Conservation (phyloP, 371 early-diverging fungal species). For the Zopfochytrium polystomum region DNA sequence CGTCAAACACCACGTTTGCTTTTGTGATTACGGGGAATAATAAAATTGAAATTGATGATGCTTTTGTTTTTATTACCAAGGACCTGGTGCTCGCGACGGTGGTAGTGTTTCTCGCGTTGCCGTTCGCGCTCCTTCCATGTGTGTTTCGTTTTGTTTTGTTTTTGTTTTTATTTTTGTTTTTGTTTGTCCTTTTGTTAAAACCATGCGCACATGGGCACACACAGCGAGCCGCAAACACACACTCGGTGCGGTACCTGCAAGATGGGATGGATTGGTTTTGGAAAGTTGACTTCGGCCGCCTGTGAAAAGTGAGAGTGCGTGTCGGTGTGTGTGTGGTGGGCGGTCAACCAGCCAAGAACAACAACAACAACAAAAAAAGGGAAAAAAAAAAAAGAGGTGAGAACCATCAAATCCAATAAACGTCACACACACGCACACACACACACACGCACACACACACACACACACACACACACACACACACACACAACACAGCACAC, state of each 20-base stretch:
- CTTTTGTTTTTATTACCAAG: too few relatives aligned
- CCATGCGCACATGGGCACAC: not conserved
- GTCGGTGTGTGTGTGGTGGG: too few relatives aligned
- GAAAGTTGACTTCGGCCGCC: constrained; percentile 22
- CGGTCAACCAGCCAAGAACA: too few relatives aligned
- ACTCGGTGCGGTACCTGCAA: constrained; percentile 7
- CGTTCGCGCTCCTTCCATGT: constrained; percentile 24
- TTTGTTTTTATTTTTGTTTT: too few relatives aligned
- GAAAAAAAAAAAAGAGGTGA: not conserved
- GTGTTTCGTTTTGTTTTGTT: not conserved
- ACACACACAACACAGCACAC: too few relatives aligned
- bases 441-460: too few relatives aligned
- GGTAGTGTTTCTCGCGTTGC: constrained; percentile 29
- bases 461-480: too few relatives aligned
- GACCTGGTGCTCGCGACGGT: constrained; percentile 38
- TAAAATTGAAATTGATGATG: too few relatives aligned
- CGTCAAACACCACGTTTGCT: too few relatives aligned
- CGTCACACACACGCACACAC: constrained; percentile 10
- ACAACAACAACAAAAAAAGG: too few relatives aligned
- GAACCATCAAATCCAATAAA: not conserved
- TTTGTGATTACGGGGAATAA: too few relatives aligned
- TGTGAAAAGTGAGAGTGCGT: not conserved
- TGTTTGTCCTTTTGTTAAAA: too few relatives aligned
- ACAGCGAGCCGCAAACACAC: not conserved
- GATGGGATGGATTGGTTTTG: constrained; percentile 16